Evolutionary conservation across 1,139 yeast genomes (phyloP).

Genomic region (Pichia sp.): DNA sequence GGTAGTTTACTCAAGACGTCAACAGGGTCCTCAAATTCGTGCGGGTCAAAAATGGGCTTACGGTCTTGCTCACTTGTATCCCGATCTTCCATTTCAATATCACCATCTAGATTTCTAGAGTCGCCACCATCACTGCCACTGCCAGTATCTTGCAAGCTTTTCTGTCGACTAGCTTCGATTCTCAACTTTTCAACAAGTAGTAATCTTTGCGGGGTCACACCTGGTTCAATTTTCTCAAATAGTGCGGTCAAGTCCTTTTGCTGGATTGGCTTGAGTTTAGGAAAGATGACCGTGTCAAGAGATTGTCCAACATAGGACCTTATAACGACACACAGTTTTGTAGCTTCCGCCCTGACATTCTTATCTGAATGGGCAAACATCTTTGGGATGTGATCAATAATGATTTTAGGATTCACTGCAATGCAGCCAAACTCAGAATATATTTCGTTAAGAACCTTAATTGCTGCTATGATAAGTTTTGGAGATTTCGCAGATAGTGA

Average conservation of each 20-base stretch:
- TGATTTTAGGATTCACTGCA: constrained; percentile 52
- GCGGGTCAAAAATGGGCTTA: constrained; percentile 36
- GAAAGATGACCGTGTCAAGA: constrained; percentile 52
- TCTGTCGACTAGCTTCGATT: constrained; percentile 10
- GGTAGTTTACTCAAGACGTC: constrained; percentile 66
- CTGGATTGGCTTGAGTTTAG: constrained; percentile 83
- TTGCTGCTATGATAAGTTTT: constrained; percentile 68
- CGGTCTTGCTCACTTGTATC: constrained; percentile 17
- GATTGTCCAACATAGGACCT: constrained; percentile 73
- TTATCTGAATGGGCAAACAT: constrained; percentile 83
- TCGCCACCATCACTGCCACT: constrained; percentile 8
- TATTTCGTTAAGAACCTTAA: constrained; percentile 48
- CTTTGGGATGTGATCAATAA: constrained; percentile 55
- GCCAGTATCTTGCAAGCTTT: no score
- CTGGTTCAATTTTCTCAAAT: constrained; percentile 44
- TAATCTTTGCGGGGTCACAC: constrained; percentile 49
- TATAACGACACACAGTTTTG: constrained; percentile 60
- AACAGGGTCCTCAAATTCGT: constrained; percentile 47
- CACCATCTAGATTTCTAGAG: constrained; percentile 13
- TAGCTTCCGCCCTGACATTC: constrained; percentile 77
- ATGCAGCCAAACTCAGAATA: constrained; percentile 66
- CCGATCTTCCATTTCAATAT: constrained; percentile 23
- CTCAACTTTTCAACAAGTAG: constrained; percentile 16
- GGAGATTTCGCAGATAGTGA: constrained; percentile 61
- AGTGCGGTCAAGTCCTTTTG: constrained; percentile 73